Percentiles rank a stretch among this genome's conserved stretches.
Evolutionary conservation across 2,329 filamentous ascomycete species (phyloP).

Genomic region (Fusarium pilosicola): DNA sequence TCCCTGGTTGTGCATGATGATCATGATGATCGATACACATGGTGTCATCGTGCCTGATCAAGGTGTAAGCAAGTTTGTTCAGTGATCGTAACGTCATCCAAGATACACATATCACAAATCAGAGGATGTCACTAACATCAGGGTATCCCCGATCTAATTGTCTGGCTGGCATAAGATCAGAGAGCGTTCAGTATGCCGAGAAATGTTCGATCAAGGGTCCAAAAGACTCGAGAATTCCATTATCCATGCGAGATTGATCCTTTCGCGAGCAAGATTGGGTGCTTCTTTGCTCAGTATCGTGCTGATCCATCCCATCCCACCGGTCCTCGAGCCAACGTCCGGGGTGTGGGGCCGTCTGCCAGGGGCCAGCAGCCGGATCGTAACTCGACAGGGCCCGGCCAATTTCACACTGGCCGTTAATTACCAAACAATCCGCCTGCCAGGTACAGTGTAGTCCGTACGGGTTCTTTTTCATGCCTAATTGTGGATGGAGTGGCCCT

Average conservation of each 20-base stretch:
- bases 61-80: slow-evolving; percentile 14
- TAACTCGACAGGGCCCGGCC: slow-evolving; percentile 21
- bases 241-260: slow-evolving; percentile 19
- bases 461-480: slow-evolving; percentile 26
- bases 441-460: not conserved
- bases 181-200: not conserved
- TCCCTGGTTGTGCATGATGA: not conserved
- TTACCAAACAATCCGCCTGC: slow-evolving; percentile 21
- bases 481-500: slow-evolving; percentile 31
- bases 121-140: not conserved
- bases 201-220: slow-evolving; percentile 16
- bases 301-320: slow-evolving; percentile 4
- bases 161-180: slow-evolving; percentile 14
- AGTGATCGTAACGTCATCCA: slow-evolving; percentile 2
- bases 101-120: not conserved
- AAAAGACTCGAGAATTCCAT: slow-evolving; percentile 15
- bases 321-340: slow-evolving; percentile 37
- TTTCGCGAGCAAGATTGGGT: slow-evolving; percentile 16
- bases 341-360: slow-evolving; percentile 42
- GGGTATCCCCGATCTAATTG: slow-evolving; percentile 10
- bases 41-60: slow-evolving; percentile 17
- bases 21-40: not conserved
- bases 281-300: slow-evolving; percentile 21
- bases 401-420: slow-evolving; percentile 27
- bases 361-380: slow-evolving; percentile 33